A percentile compares a stretch with the other conserved stretches of the same genome.
These are phyloP conservation scores for Phytopythium cucurbitacearum DNA, from an alignment of 352 stramenopile genomes.

Conservation along the genomic window DNA sequence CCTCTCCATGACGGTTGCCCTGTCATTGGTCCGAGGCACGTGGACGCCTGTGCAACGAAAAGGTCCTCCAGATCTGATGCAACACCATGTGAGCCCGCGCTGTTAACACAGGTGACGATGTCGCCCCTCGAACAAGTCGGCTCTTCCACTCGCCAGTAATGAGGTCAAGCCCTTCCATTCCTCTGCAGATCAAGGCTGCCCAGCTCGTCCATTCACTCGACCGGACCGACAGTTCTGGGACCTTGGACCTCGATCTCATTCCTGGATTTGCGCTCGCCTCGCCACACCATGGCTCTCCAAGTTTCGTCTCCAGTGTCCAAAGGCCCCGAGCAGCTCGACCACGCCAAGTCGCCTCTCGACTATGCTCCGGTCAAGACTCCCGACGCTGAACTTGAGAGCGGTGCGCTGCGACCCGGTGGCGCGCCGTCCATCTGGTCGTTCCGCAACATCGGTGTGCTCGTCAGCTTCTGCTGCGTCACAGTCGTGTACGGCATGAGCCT, in stretches of 20 bases:
- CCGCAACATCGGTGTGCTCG: slow-evolving; percentile 24
- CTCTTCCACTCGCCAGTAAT: too few relatives aligned
- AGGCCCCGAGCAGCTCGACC: neutral
- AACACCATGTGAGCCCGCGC: too few relatives aligned
- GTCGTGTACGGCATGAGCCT: slow-evolving; percentile 13
- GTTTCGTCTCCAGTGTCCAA: slow-evolving; percentile 4
- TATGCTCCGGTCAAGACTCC: slow-evolving; percentile 13
- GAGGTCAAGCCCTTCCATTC: too few relatives aligned
- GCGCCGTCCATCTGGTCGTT: slow-evolving; percentile 17
- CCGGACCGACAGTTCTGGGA: too few relatives aligned
- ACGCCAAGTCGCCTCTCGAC: slow-evolving; percentile 8
- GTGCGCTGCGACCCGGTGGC: slow-evolving; percentile 13
- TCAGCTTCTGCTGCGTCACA: slow-evolving; percentile 28
- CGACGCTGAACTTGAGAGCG: slow-evolving; percentile 10
- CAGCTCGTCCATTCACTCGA: too few relatives aligned
- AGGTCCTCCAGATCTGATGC: too few relatives aligned
- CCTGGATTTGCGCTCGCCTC: slow-evolving; percentile 6
- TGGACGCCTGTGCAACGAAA: too few relatives aligned
- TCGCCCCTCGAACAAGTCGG: too few relatives aligned
- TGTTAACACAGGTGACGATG: too few relatives aligned
- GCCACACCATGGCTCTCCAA: slow-evolving; percentile 11
- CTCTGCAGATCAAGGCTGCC: too few relatives aligned
- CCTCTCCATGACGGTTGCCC: too few relatives aligned
- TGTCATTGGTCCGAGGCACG: too few relatives aligned
- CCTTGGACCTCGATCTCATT: slow-evolving; percentile 2